A percentile compares a stretch with the other conserved stretches of the same genome.
Evolutionary conservation across 768 basidiomycete genomes (phyloP).

Genomic region (Phanerodontia chrysosporium): DNA sequence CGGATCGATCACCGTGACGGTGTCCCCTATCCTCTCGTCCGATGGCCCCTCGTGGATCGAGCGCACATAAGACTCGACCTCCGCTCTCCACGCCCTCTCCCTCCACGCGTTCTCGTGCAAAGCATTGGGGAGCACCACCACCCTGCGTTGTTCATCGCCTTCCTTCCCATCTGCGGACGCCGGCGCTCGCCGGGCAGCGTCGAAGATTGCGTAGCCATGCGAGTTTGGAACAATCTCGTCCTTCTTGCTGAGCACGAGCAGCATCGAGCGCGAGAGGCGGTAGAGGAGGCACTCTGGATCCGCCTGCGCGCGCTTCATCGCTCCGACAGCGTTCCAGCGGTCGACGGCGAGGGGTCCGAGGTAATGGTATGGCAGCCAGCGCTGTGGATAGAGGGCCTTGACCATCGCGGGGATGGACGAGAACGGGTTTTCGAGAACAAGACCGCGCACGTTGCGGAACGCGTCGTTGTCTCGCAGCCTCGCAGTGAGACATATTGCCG

Average conservation of each 20-base stretch:
- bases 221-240: conserved; percentile 43
- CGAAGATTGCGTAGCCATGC: conserved; percentile 33
- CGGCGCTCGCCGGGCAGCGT: conserved; percentile 6
- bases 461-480: conserved; percentile 4
- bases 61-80: conserved; percentile 22
- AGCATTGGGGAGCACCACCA: conserved; percentile 28
- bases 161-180: neutral
- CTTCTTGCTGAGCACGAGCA: conserved; percentile 37
- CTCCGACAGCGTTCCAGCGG: conserved; percentile 40
- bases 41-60: neutral
- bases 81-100: conserved; percentile 26
- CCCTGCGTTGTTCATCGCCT: neutral
- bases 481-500: conserved; percentile 36
- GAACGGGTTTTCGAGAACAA: conserved; percentile 50
- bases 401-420: conserved; percentile 45
- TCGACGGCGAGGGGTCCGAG: conserved; percentile 42
- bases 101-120: conserved; percentile 38
- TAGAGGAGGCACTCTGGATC: conserved; percentile 9
- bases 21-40: neutral
- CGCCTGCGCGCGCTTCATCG: conserved; percentile 14
- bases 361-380: conserved; percentile 47
- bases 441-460: conserved; percentile 26
- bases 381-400: conserved; percentile 40
- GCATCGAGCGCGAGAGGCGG: conserved; percentile 21
- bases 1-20: neutral